These are phyloP conservation scores for Micractinium sp. DNA, from an alignment of 139 green algal genomes.

Conservation along the genomic window DNA sequence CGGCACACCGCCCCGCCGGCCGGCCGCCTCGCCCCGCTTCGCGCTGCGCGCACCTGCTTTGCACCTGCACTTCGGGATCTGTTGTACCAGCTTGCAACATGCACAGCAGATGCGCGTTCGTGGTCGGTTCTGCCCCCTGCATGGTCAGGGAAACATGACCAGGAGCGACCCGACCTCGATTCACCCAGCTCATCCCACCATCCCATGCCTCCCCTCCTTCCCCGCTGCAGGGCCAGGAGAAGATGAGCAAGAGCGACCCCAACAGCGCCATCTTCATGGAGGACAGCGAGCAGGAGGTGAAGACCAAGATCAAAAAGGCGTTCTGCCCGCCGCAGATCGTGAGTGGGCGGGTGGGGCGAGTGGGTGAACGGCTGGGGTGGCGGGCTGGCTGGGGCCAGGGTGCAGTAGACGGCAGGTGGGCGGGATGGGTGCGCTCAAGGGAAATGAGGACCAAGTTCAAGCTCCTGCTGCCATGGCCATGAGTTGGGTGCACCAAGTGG, in stretches of 20 bases:
- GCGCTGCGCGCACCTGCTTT: not conserved
- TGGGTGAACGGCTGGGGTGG: too few species aligned
- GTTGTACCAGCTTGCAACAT: too few species aligned
- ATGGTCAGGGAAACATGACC: constrained; percentile 99
- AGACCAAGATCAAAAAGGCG: constrained; percentile 98
- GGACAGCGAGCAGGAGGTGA: constrained; percentile 91
- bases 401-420: too few species aligned
- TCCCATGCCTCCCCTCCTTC: not conserved
- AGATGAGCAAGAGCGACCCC: constrained; percentile 99
- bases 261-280: constrained; percentile 99
- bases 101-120: too few species aligned
- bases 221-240: constrained; percentile 91
- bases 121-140: too few species aligned
- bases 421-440: too few species aligned
- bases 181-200: not conserved
- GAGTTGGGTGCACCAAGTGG: too few species aligned
- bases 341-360: not conserved
- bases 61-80: not conserved
- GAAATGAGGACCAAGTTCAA: too few species aligned
- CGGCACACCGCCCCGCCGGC: too few species aligned
- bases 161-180: constrained; percentile 92
- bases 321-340: constrained; percentile 87
- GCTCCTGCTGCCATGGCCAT: too few species aligned
- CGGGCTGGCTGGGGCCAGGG: too few species aligned
- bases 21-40: too few species aligned